Base-by-base conservation (phyloP, 2,329 filamentous ascomycete species). In the Purpureocillium lavendulum region DNA sequence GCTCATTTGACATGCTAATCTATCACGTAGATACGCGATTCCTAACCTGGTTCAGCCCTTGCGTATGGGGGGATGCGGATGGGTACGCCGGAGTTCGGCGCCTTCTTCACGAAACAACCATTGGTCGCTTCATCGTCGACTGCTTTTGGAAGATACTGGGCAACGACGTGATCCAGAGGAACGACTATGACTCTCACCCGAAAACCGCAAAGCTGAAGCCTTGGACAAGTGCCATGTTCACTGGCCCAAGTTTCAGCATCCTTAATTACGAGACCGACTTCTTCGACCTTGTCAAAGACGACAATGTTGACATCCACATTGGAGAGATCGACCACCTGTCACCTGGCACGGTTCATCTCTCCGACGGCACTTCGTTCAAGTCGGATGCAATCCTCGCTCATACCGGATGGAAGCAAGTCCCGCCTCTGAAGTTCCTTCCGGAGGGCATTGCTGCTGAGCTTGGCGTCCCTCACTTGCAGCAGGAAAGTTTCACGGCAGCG, bases 1-100 rank as follows among this genome's bases (percentile, higher is more conserved):
- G 78, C 74, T 0, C 75, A 80, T 30, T 13, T 31, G 21, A 13
- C 26, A n/a, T 33, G 4, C 8, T n/a, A n/a, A n/a, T n/a, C n/a
- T n/a, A n/a, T n/a, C n/a, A n/a, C n/a, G n/a, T 38, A 67, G 65
- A 70, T 26, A 82, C 75, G 0, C 77, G 84, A 0, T 69, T 84
- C 46, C 60, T 88, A 39, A 83, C 77, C 2, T 87, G 81, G 78
- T 78, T 89, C 58, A 80, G 75, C 38, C 84, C 85, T 0, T 88
- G 83, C 53, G 71, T 83, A 12, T 89, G 82, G 80, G 81, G 79
- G 4, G 65, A 69, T 2, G 72, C 69, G 2, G 80, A 79, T 50
- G 81, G 80, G 1, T 82, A 72, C 46, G 62, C 68, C 11, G 61
- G 60, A 10, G 62, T 75, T 2, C 68, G 77, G 4, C 52, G 57